These are phyloP conservation scores for Hypoxylon sp. DNA, from an alignment of 2,329 filamentous ascomycete species.

Conservation along the genomic window DNA sequence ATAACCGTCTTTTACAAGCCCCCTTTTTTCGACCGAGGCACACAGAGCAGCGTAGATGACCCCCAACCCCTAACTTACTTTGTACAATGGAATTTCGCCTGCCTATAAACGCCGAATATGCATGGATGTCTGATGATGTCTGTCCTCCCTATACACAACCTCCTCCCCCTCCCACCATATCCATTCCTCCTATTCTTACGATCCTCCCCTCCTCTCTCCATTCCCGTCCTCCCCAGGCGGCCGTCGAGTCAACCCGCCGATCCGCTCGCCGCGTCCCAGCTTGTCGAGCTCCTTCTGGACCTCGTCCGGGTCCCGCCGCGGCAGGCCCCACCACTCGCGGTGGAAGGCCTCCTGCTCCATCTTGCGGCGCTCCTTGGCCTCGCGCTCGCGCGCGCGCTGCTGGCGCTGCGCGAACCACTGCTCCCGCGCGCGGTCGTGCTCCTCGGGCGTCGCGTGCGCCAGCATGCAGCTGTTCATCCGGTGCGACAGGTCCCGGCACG, in stretches of 20 bases:
- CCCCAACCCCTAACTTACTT: conserved; percentile 12
- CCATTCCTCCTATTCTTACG: conserved; percentile 9
- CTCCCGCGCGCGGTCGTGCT: conserved; percentile 87
- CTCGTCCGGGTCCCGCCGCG: conserved; percentile 62
- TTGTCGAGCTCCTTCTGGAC: conserved; percentile 61
- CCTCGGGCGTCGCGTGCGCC: conserved; percentile 80
- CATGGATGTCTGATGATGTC: conserved; percentile 16
- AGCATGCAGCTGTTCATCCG: conserved; percentile 97
- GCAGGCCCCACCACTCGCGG: conserved; percentile 73
- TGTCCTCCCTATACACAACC: conserved; percentile 12
- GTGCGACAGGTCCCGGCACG: conserved; percentile 80
- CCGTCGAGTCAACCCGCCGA: conserved; percentile 55
- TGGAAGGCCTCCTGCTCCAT: conserved; percentile 71
- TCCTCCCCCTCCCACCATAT: conserved; percentile 2
- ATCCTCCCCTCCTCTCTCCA: background rate
- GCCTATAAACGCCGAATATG: conserved; percentile 30
- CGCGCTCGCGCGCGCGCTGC: conserved; percentile 72
- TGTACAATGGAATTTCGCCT: conserved; percentile 15
- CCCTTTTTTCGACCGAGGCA: conserved; percentile 5
- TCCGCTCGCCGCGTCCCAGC: conserved; percentile 58
- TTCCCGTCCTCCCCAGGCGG: background rate
- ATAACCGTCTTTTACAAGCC: conserved; percentile 9
- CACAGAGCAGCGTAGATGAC: conserved; percentile 21
- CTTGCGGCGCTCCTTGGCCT: conserved; percentile 68
- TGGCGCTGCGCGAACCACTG: conserved; percentile 89